Percentiles rank a stretch among this genome's conserved stretches.
Conservation (phyloP, 495 filamentous ascomycete genomes). For the Talaromyces proteolyticus region DNA sequence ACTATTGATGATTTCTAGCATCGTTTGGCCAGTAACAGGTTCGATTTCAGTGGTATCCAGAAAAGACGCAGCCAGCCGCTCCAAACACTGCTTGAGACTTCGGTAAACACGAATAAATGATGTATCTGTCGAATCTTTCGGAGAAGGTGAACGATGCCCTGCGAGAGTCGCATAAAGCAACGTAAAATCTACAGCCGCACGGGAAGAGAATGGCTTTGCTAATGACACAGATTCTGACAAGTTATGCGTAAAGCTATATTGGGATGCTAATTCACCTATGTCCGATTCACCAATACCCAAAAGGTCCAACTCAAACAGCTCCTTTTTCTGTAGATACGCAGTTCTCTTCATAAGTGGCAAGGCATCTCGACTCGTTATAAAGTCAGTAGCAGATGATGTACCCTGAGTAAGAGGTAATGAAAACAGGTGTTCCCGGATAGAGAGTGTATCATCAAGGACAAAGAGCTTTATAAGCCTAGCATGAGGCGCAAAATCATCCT, state of each 20-base stretch:
- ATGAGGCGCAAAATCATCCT: constrained; percentile 12
- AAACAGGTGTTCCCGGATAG: constrained; percentile 26
- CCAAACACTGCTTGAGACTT: constrained; percentile 10
- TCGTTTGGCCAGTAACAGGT: neutral
- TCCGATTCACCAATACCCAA: neutral
- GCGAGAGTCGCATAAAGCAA: neutral
- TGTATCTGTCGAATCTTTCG: neutral
- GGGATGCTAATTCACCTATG: neutral
- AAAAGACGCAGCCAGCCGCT: constrained; percentile 16
- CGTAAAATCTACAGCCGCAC: neutral
- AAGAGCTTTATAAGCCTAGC: constrained; percentile 33
- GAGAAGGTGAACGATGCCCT: neutral
- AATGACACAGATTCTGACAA: neutral
- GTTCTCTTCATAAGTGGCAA: constrained; percentile 17
- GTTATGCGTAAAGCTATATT: neutral
- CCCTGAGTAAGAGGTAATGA: constrained; percentile 4
- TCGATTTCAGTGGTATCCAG: neutral
- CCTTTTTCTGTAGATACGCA: neutral
- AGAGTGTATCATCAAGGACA: constrained; percentile 23
- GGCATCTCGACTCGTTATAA: constrained; percentile 10
- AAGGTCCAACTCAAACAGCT: neutral
- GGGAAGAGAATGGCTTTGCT: neutral
- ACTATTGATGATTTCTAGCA: constrained; percentile 3
- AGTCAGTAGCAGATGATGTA: constrained; percentile 42
- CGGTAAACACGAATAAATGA: neutral